Conservation (phyloP, 441 rosid genomes). For the Gossypium gossypioides region DNA sequence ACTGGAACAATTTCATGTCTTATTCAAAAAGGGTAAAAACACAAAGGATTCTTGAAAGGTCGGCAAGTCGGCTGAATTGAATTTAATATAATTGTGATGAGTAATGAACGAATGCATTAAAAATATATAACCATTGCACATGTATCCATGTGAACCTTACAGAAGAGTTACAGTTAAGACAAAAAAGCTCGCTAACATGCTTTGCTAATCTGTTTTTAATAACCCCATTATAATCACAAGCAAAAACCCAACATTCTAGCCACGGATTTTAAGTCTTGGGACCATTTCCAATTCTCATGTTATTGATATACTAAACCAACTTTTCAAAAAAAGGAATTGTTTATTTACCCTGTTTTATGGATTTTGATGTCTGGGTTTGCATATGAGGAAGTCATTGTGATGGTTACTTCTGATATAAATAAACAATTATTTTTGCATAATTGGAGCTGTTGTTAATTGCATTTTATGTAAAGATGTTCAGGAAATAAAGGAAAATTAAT, state of each 20-base stretch:
- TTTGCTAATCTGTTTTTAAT: not conserved
- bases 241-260: not conserved
- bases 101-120: constrained; percentile 13
- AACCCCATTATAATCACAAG: not conserved
- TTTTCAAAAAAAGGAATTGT: not conserved
- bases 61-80: constrained; percentile 21
- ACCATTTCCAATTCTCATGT: not conserved
- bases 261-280: not conserved
- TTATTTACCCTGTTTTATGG: constrained; percentile 4
- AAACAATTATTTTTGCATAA: not conserved
- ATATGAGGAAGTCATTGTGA: not conserved
- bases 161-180: constrained; percentile 10
- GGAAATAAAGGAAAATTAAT: not conserved
- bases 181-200: not conserved
- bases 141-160: constrained; percentile 25
- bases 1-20: not conserved
- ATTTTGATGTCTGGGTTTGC: not conserved
- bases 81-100: not conserved
- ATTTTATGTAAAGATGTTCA: not conserved
- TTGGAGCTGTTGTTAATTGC: not conserved
- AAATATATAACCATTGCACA: constrained; percentile 18
- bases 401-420: not conserved
- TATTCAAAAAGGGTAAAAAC: not conserved
- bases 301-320: not conserved
- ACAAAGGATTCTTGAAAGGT: not conserved